Evolutionary conservation across 192 early-diverging fungal species (phyloP), one percentile per base, ranked within the genome.

Genomic region (Phlyctochytrium arcticum): DNA sequence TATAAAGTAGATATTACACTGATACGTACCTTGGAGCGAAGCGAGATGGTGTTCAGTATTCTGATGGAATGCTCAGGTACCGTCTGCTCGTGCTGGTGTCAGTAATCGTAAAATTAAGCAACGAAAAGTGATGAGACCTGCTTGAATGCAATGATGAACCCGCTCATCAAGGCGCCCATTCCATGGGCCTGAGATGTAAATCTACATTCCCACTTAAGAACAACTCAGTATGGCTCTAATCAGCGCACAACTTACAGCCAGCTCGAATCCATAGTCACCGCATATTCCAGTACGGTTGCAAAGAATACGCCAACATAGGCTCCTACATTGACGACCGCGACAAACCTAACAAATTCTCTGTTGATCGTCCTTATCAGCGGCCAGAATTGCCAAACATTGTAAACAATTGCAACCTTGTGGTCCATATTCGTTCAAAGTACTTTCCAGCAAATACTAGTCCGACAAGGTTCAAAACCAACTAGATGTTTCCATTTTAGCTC

Each of bases 401-500:
- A n/a, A 48, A 35, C 0, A 0, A 35, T 37, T 44, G 57, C 7
- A 37, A 78, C 68, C 57, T 82, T 26, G 80, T 73, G 8, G 92
- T 92, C 91, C 92, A 98, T 55, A 82, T 81, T 23, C 83, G 77
- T 69, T 94, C 95, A 65, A 95, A 76, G 69, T 92, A 95, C 62
- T 85, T 80, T 36, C 92, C 93, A 60, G 75, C 67, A 12, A 81
- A 65, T 17, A 86, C 53, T 3, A 88, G 56, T 7, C 68, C 58
- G 2, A 68, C 39, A 4, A 62, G 24, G 64, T 78, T 80, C 34
- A 65, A 67, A 29, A 80, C 10, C 39, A 80, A 69, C 75, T 85
- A 35, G 53, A n/a, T 42, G 54, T 54, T 31, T 42, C 48, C 5
- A 17, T 19, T n/a, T 44, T 44, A 44, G 39, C 2, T 12, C 15